These are phyloP conservation scores for Penicillium cosmopolitanum DNA, from an alignment of 495 filamentous ascomycete species.

Conservation along the genomic window DNA sequence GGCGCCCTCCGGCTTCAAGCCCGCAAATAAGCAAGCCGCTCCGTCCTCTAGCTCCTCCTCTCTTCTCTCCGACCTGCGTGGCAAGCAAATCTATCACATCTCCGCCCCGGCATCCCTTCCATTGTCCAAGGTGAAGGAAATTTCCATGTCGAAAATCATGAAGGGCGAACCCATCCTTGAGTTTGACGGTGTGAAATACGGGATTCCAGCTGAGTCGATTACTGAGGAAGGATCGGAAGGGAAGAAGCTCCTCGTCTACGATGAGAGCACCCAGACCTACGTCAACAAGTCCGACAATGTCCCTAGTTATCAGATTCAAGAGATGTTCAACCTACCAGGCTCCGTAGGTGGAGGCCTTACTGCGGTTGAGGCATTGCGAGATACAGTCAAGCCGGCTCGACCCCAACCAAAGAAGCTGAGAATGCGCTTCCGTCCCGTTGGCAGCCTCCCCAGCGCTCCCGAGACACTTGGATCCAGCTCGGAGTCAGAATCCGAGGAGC, in stretches of 20 bases:
- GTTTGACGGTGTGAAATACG: constrained; percentile 46
- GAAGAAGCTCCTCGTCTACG: constrained; percentile 43
- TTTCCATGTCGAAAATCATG: constrained; percentile 44
- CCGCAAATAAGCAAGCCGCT: constrained; percentile 37
- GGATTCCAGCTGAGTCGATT: constrained; percentile 47
- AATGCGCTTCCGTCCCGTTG: constrained; percentile 63
- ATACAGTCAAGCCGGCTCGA: constrained; percentile 45
- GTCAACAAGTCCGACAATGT: constrained; percentile 35
- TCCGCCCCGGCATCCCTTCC: constrained; percentile 48
- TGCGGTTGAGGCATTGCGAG: constrained; percentile 40
- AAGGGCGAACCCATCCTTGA: constrained; percentile 46
- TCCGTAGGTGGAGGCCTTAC: constrained; percentile 21
- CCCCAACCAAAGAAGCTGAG: constrained; percentile 61
- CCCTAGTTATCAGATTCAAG: constrained; percentile 50
- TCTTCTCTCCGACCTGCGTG: constrained; percentile 43
- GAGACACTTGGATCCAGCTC: constrained; percentile 54
- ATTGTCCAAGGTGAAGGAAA: constrained; percentile 47
- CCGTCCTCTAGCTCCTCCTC: constrained; percentile 41
- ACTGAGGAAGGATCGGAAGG: constrained; percentile 36
- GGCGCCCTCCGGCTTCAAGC: constrained; percentile 47
- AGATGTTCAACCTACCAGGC: constrained; percentile 40
- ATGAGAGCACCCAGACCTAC: constrained; percentile 40
- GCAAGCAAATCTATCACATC: constrained; percentile 51
- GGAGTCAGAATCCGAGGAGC: constrained; percentile 48
- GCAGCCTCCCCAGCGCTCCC: constrained; percentile 46